Evolutionary conservation across 306 rosid species (phyloP), one percentile per base, ranked within the genome.

Genomic region (Acacia crassicarpa): DNA sequence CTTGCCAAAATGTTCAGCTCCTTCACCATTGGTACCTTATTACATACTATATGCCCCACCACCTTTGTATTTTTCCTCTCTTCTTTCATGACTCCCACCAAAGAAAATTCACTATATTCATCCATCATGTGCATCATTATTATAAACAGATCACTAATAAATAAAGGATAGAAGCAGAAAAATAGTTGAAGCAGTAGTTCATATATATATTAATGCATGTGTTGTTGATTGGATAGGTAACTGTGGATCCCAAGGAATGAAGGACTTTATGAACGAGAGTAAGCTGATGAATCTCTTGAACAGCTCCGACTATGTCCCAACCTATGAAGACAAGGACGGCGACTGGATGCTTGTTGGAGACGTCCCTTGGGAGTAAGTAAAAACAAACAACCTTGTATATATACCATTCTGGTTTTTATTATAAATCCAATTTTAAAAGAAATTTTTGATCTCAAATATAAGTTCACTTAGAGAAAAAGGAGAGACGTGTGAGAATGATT

Each of bases 311-410:
- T 94, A 89, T 85, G 97, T 91, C 66, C 92, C 97, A 72, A 89
- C 97, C 63, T 94, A 94, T 84, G 98, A 94, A 86, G 98, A 94
- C 89, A 94, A 90, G 81, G 98, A 94, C 53, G 97, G 97, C 23
- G 98, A 94, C 78, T 94, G 97, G 98, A 94, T 94, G 98, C 94
- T 94, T 30, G 98, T 94, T 56, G 98, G 98, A 40, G 98, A 94
- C 89, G 98, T 94, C 73, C 98, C 97, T 1, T 94, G 98, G 98
- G 91, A 91, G 98, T 94, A 87, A 83, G 97, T 79, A 25, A 38
- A 38, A 38, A 38, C 8, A 38, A 38, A 38, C 41, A 38, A 38
- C 8, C 41, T 0, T 6, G 8, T 38, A 38, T 38, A 33, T 33
- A 38, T 38, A 6, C 1, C 41, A 38, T 38, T 38, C 41, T 38